Conservation (phyloP, 805 yeast species). For the Suhomyces sp. region DNA sequence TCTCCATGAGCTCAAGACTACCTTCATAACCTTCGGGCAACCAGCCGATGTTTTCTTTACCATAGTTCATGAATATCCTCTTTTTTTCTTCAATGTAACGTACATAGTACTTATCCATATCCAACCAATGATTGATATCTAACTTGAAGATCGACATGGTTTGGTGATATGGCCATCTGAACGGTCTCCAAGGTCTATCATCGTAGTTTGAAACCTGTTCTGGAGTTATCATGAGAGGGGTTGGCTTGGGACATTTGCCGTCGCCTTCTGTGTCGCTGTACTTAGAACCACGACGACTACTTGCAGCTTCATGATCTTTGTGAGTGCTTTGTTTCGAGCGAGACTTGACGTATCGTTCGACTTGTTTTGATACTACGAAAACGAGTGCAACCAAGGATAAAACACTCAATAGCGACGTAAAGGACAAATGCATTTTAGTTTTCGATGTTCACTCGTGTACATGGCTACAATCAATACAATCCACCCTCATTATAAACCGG, state of each 20-base stretch:
- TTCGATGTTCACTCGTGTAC: background rate
- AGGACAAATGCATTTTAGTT: background rate
- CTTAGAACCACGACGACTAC: slow-evolving; percentile 10
- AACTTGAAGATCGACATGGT: slow-evolving; percentile 72
- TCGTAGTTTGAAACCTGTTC: slow-evolving; percentile 64
- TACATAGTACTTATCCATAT: slow-evolving; percentile 73
- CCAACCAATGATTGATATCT: slow-evolving; percentile 75
- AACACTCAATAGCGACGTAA: background rate
- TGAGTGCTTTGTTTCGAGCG: background rate
- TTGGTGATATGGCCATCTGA: slow-evolving; percentile 78
- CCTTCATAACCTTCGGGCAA: slow-evolving; percentile 63
- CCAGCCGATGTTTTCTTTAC: slow-evolving; percentile 62
- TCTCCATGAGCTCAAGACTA: slow-evolving; percentile 60
- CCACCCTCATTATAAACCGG: background rate
- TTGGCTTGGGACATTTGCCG: slow-evolving; percentile 40
- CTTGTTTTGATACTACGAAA: background rate
- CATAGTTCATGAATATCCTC: slow-evolving; percentile 55
- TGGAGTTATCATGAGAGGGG: slow-evolving; percentile 62
- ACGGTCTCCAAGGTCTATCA: slow-evolving; percentile 80
- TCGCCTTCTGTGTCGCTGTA: slow-evolving; percentile 2
- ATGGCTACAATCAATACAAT: background rate
- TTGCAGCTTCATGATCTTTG: slow-evolving; percentile 10
- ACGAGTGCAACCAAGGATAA: background rate
- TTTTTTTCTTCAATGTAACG: slow-evolving; percentile 63
- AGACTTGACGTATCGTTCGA: background rate